Evolutionary conservation across 1,139 yeast genomes (phyloP).

Genomic region (Magnusiomyces suaveolens): DNA sequence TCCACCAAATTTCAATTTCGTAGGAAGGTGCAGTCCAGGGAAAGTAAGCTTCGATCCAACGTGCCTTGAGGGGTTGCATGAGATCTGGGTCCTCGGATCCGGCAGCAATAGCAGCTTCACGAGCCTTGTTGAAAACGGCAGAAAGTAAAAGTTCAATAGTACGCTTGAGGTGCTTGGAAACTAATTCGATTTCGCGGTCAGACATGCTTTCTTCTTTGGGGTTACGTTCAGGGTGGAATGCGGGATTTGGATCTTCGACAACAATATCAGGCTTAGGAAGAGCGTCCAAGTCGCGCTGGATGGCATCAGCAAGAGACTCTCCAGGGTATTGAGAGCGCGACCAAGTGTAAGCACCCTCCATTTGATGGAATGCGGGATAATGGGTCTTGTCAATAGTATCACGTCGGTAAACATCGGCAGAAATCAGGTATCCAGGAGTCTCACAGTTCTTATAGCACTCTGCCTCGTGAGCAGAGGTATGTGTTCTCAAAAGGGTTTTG

Average conservation of each 20-base stretch:
- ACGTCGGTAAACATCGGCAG: conserved; percentile 92
- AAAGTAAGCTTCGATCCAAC: conserved; percentile 94
- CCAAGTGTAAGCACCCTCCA: conserved; percentile 96
- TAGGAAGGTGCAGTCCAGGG: conserved; percentile 99
- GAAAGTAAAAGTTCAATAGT: conserved; percentile 76
- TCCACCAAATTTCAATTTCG: conserved; percentile 99
- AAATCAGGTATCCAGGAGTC: conserved; percentile 82
- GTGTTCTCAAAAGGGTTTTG: conserved; percentile 68
- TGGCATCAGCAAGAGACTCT: conserved; percentile 36
- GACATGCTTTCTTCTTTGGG: conserved; percentile 77
- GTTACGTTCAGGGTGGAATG: conserved; percentile 47
- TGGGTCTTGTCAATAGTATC: conserved; percentile 95
- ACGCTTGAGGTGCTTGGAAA: conserved; percentile 70
- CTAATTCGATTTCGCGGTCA: conserved; percentile 54
- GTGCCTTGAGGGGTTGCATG: conserved; percentile 67
- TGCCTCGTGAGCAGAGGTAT: conserved; percentile 92
- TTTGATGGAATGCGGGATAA: conserved; percentile 94
- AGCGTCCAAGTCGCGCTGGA: conserved; percentile 49
- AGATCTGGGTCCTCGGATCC: conserved; percentile 56
- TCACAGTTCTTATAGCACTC: conserved; percentile 60
- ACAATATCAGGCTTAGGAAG: conserved; percentile 58
- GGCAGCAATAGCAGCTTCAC: conserved; percentile 54
- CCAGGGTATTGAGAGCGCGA: conserved; percentile 38
- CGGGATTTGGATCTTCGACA: conserved; percentile 65
- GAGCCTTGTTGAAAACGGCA: conserved; percentile 71